A percentile compares a stretch with the other conserved stretches of the same genome.
Evolutionary conservation across 2,329 filamentous ascomycete genomes (phyloP).

Genomic region (Aureobasidium sp.): DNA sequence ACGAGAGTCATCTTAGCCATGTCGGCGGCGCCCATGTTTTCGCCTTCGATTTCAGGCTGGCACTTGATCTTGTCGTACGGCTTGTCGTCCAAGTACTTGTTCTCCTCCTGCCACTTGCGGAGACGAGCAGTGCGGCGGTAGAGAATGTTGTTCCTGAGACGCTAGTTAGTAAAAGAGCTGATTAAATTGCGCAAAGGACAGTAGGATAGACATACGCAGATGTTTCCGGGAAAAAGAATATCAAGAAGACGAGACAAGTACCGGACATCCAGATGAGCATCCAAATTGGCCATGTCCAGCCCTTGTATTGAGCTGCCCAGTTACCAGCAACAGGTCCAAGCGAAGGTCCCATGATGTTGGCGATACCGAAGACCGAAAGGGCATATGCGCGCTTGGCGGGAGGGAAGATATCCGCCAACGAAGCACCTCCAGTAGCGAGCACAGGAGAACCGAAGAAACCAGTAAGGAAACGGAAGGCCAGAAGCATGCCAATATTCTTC

Average conservation of each 20-base stretch:
- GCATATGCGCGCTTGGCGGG: constrained; percentile 31
- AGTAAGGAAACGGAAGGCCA: constrained; percentile 44
- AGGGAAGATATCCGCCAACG: constrained; percentile 35
- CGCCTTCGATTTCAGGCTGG: constrained; percentile 31
- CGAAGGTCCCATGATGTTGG: constrained; percentile 33
- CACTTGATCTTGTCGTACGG: constrained; percentile 29
- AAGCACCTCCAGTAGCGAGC: constrained; percentile 38
- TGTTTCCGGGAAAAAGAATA: constrained; percentile 33
- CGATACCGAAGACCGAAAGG: constrained; percentile 33
- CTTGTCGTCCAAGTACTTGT: constrained; percentile 25
- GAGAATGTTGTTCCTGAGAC: constrained; percentile 31
- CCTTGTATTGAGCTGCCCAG: constrained; percentile 30
- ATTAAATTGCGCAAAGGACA: too few relatives aligned
- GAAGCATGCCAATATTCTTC: constrained; percentile 43
- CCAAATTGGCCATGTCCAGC: constrained; percentile 35
- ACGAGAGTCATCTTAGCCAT: constrained; percentile 34
- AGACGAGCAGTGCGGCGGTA: constrained; percentile 31
- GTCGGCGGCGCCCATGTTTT: constrained; percentile 30
- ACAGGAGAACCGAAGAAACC: constrained; percentile 42
- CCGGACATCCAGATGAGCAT: constrained; percentile 33
- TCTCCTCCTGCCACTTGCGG: constrained; percentile 29
- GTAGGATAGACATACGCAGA: too few relatives aligned
- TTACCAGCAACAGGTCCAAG: constrained; percentile 34
- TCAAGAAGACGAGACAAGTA: constrained; percentile 30
- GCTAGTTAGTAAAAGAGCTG: too few relatives aligned